phyloP scores from a whole-genome alignment of 2,329 filamentous ascomycete genomes.

The Iodosphaeria phyllophila region DNA sequence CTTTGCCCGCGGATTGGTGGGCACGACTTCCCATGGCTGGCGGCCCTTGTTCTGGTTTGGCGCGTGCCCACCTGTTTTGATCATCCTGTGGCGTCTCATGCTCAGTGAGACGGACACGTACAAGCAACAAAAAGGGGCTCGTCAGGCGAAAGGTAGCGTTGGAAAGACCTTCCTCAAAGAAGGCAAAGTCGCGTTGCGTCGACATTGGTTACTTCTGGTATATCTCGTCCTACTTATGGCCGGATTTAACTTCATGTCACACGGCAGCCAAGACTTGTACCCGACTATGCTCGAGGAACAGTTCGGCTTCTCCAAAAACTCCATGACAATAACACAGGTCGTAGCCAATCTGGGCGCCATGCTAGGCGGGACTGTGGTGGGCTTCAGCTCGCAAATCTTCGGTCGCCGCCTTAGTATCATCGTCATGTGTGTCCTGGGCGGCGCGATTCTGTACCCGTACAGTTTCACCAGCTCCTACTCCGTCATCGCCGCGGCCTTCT shows the following conservation, averaged over 20 bases:
- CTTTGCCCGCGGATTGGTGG: conserved; percentile 46
- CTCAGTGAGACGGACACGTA: conserved; percentile 67
- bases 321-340: conserved; percentile 52
- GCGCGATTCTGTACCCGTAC: conserved; percentile 70
- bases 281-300: conserved; percentile 40
- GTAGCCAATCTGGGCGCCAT: conserved; percentile 56
- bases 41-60: conserved; percentile 81
- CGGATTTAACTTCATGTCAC: conserved; percentile 83
- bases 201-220: conserved; percentile 61
- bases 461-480: conserved; percentile 41
- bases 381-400: conserved; percentile 50
- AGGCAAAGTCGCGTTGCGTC: conserved; percentile 58
- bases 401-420: conserved; percentile 54
- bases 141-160: conserved; percentile 34
- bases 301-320: conserved; percentile 29
- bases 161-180: conserved; percentile 54
- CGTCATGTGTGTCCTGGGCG: conserved; percentile 42
- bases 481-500: conserved; percentile 67
- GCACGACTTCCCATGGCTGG: conserved; percentile 67
- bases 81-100: conserved; percentile 61
- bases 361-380: conserved; percentile 45
- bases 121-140: conserved; percentile 43
- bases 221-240: conserved; percentile 81
- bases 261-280: conserved; percentile 49
- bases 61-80: conserved; percentile 58